Base-by-base conservation (phyloP, 2,329 filamentous ascomycete species). In the Eurotiales sp. region DNA sequence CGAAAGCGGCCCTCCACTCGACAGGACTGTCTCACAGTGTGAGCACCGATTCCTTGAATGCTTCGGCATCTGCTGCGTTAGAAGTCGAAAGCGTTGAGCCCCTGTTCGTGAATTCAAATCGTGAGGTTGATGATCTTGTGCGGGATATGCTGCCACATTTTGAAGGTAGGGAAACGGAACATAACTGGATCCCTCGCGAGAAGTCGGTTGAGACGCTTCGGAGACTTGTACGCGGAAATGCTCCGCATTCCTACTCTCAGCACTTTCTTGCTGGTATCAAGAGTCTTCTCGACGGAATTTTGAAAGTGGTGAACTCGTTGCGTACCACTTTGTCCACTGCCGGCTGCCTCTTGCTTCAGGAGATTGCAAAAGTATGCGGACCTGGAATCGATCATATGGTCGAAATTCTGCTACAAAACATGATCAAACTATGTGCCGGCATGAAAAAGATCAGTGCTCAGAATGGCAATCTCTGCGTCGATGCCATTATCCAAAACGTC, bases 371-470 rank as follows among this genome's bases (percentile, higher is more conserved):
- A 58, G 83, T 80, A 8, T 84, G 88, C 41, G 90, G 90, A 0
- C 79, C 89, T 1, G 86, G 80, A 36, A 84, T 96, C 62, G 92
- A 97, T 62, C 81, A 86, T 10, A 88, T 95, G 84, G 86, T 93
- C 7, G 92, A 97, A 70, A 82, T 96, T 46, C 77, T 96, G 19
- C 82, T 97, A 72, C 90, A 96, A 64, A 86, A 83, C 23, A 83
- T 96, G 60, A 84, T 97, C 73, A 96, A 96, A 71, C 81, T 96
- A 56, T 91, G 87, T 58, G 89, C 85, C 8, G 85, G 85, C 21
- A 95, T 92, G 43, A 99, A 99, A 71, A 95, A 95, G 69, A 96
- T 99, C 59, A 85, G 83, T 52, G 90, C 90, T 0, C 86, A 95
- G 62, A 85, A 87, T 57, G 92, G 88, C 47, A 91, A 95, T 63